Base-by-base conservation (phyloP, 768 basidiomycete genomes). In the Chlorophyllum brunneum region DNA sequence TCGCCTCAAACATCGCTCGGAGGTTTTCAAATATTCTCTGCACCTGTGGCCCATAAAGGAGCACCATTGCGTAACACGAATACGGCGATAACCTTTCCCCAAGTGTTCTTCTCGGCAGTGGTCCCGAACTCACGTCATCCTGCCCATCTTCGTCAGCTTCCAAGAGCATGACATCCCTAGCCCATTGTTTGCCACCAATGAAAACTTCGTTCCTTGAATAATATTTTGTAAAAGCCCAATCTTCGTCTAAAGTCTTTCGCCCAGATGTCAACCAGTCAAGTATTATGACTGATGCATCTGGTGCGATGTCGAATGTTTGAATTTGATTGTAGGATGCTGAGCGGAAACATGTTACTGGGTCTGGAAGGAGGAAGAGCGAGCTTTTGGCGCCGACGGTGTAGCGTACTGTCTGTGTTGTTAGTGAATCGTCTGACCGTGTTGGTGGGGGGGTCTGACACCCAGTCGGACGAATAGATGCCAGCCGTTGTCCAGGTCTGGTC, bases 201-300 rank as follows among this genome's bases (percentile, higher is more conserved):
- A 80, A 80, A 10, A 98, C 70, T 65, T 95, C 92, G 65, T 98
- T 98, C 49, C 80, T 67, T 59, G 89, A 94, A 63, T 85, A 80
- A 65, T 95, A 98, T 54, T 79, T 74, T 44, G 86, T 80, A 65
- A 98, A 95, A 2, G 67, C 82, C 95, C 95, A 98, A 46, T 90
- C 85, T 63, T 98, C 95, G 26, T 89, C 88, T 22, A 82, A 74
- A 6, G 84, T 78, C 63, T 81, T 84, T 30, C 95, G 80, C 9
- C 95, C 95, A 2, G 90, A 88, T 1, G 93, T 97, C 52, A 92
- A 71, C 92, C 94, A 97, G 64, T 98, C 95, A 13, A 98, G 77
- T 1, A 95, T 67, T 36, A 91, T 76, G 6, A 85, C 70, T 10
- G 87, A 89, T 7, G 86, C 78, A 37, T 74, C 74, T 8, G 60